A percentile compares a stretch with the other conserved stretches of the same genome.
phyloP scores from a whole-genome alignment of 352 stramenopile species.

The Phytophthora capsici region DNA sequence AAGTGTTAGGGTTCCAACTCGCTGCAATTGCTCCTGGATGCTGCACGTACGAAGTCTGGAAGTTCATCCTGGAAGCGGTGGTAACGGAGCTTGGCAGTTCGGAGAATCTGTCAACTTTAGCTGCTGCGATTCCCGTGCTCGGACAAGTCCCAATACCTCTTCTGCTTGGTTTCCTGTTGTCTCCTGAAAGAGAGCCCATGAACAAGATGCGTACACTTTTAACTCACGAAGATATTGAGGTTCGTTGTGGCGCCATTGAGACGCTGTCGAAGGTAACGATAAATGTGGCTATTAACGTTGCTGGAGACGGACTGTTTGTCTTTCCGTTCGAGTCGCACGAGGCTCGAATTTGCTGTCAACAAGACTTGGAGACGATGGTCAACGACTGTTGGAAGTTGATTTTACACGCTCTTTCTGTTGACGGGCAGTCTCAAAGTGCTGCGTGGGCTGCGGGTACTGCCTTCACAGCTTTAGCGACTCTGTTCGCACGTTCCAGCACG shows the following conservation, averaged over 20 bases:
- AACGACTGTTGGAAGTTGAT: conserved; percentile 86
- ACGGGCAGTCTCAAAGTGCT: conserved; percentile 20
- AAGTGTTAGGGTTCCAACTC: conserved; percentile 79
- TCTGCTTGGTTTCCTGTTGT: conserved; percentile 67
- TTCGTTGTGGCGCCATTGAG: conserved; percentile 65
- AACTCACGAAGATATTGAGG: conserved; percentile 68
- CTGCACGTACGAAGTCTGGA: conserved; percentile 66
- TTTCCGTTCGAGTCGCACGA: conserved; percentile 89
- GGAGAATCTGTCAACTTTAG: conserved; percentile 59
- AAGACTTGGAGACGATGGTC: conserved; percentile 80
- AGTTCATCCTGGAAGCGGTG: conserved; percentile 64
- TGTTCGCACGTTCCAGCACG: conserved; percentile 58
- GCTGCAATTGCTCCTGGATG: conserved; percentile 58
- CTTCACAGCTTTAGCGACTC: conserved; percentile 63
- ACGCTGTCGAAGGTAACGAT: conserved; percentile 65
- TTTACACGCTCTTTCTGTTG: conserved; percentile 62
- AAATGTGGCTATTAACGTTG: conserved; percentile 53
- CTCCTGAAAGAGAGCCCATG: conserved; percentile 75
- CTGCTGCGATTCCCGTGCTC: conserved; percentile 60
- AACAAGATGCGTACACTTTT: conserved; percentile 78
- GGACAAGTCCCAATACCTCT: conserved; percentile 63
- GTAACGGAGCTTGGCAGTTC: conserved; percentile 75
- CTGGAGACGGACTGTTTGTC: conserved; percentile 60
- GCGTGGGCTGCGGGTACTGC: conserved; percentile 44
- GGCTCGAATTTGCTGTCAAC: conserved; percentile 77